These are phyloP conservation scores for Plasmodium relictum DNA, from an alignment of 169 alveolate genomes.

Conservation along the genomic window DNA sequence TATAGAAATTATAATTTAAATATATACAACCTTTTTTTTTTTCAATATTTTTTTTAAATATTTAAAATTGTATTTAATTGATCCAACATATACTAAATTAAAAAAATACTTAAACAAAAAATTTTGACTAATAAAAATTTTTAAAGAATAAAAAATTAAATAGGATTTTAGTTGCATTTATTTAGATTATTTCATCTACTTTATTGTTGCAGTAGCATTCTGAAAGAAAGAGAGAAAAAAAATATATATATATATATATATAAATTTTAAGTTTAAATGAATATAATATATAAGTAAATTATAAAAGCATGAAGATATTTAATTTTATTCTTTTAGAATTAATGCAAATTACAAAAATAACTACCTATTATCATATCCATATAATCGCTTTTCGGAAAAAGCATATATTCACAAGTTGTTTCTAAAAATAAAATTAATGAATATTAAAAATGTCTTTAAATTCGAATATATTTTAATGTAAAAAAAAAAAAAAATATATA, in stretches of 20 bases:
- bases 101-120: neutral
- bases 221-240: slow-evolving; percentile 28
- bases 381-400: slow-evolving; percentile 35
- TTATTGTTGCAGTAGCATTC: slow-evolving; percentile 67
- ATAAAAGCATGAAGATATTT: neutral
- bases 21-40: no score
- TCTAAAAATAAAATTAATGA: slow-evolving; percentile 3
- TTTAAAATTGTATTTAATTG: neutral
- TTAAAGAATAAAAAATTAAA: slow-evolving; percentile 7
- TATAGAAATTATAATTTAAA: no score
- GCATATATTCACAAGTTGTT: slow-evolving; percentile 28
- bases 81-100: neutral
- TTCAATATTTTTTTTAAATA: neutral
- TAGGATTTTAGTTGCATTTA: neutral
- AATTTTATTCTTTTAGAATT: neutral
- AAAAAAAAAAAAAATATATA: neutral
- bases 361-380: slow-evolving; percentile 77
- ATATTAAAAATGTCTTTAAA: neutral
- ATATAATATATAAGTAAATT: neutral
- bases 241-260: slow-evolving; percentile 1
- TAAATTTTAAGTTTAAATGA: neutral
- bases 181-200: slow-evolving; percentile 62
- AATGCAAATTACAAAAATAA: neutral
- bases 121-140: slow-evolving; percentile 1
- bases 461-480: neutral